phyloP scores from a whole-genome alignment of 345 rosid genomes.

The Citrus maxima region DNA sequence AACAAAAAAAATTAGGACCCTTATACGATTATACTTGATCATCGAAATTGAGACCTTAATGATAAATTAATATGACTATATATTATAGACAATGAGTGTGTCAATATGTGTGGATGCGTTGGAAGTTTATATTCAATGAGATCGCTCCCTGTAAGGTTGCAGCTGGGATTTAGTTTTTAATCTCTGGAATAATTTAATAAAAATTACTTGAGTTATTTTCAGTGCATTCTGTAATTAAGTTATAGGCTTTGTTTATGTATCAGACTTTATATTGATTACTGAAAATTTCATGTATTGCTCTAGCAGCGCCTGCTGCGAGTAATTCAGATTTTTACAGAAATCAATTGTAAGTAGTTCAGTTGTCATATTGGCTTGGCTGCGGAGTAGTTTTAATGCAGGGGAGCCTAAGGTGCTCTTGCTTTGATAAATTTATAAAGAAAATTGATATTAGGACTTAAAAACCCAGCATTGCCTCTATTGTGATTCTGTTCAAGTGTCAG shows the following conservation, averaged over 20 bases:
- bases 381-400: neutral
- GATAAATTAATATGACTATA: neutral
- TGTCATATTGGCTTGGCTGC: neutral
- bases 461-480: neutral
- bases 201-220: neutral
- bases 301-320: neutral
- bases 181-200: neutral
- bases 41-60: neutral
- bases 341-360: neutral
- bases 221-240: neutral
- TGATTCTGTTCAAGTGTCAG: neutral
- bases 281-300: neutral
- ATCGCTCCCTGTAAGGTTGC: neutral
- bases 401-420: neutral
- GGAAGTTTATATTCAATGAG: neutral
- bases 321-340: neutral
- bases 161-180: neutral
- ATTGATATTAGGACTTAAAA: no score
- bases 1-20: neutral
- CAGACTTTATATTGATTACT: neutral
- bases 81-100: neutral
- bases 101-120: neutral
- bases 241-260: neutral
- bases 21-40: neutral
- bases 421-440: neutral